Base-by-base conservation (phyloP, 202 grass and related monocot genomes). In the Elaeis oleifera region DNA sequence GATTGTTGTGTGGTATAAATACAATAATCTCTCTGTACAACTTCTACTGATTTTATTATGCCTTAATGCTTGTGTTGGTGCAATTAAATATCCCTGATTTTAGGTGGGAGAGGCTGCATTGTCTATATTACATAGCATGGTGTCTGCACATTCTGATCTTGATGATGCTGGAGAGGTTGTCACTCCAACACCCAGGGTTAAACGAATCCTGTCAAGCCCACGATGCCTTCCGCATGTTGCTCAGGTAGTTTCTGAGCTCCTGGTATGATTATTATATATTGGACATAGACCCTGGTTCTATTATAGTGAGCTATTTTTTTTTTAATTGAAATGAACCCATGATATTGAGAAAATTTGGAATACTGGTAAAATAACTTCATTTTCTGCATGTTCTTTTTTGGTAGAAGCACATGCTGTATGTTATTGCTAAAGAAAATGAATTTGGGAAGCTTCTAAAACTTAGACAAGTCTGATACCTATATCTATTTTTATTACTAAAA, bases 101-200 rank as follows among this genome's bases (percentile, higher is more conserved):
- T 82, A 97, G 94, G 84, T 92, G 66, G 94, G 88, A 51, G 94
- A 92, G 3, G 65, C 84, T 49, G 94, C 94, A 69, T 72, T 92
- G 70, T 88, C 74, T 78, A 92, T 92, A 86, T 74, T 92, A 65
- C 94, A 89, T 53, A 86, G 77, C 78, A 97, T 97, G 94, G 88
- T 83, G 49, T 92, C 79, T 71, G 94, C 94, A 60, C 88, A 81
- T 81, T 97, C 94, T 72, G 94, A 97, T 89, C 88, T 97, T 71
- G 94, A 97, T 81, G 94, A 97, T 65, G 88, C 94, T 17, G 94
- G 94, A 16, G 94, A 97, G 73, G 91, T 97, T 75, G 94, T 97
- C 58, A 97, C 94, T 52, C 88, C 94, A 64, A 97, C 94, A 61
- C 94, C 94, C 79, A 85, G 77, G 73, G 94, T 97, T 58, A 97